Evolutionary conservation across 1,139 yeast species (phyloP), one percentile per base, ranked within the genome.

Genomic region (Yamadazyma aaseri): DNA sequence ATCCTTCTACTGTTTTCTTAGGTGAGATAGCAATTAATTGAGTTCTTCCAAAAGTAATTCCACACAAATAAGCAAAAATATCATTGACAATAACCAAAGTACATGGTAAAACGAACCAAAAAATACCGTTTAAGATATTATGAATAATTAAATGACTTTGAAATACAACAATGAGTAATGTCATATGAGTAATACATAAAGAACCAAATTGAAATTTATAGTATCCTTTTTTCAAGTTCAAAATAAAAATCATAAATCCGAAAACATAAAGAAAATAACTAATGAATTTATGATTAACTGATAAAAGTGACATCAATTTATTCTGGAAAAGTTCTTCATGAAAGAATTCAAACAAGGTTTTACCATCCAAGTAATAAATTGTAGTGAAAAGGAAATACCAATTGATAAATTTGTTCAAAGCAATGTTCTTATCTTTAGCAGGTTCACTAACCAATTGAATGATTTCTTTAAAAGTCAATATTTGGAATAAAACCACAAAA

Each of bases 1-100:
- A 92, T 3, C 99, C 99, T 63, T 92, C 99, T 17, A 90, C 90
- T 1, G 99, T 92, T 65, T 92, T 92, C 61, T 92, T 92, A 33
- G 99, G 98, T 11, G 96, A 86, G 45, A 92, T 86, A 38, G 86
- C 90, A 51, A 94, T 87, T 52, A 92, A 76, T 55, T 86, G 96
- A 31, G 97, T 90, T 45, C 74, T 78, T 33, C 99, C 99, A 64
- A 92, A 89, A 1, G 97, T 86, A 47, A 92, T 92, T 32, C 99
- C 99, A 65, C 97, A 92, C 39, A 92, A 70, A 57, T 92, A 92
- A 22, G 99, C 98, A 71, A 89, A 90, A 36, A 90, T 89, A 56
- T 92, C 99, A 58, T 92, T 92, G 38, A 89, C 86, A 48, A 92
- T 86, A 32, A 92, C 99, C 51, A 92, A 71, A 3, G 95, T 81